These are phyloP conservation scores for Pseudocercospora crystallina DNA, from an alignment of 2,329 filamentous ascomycete genomes.

Conservation along the genomic window DNA sequence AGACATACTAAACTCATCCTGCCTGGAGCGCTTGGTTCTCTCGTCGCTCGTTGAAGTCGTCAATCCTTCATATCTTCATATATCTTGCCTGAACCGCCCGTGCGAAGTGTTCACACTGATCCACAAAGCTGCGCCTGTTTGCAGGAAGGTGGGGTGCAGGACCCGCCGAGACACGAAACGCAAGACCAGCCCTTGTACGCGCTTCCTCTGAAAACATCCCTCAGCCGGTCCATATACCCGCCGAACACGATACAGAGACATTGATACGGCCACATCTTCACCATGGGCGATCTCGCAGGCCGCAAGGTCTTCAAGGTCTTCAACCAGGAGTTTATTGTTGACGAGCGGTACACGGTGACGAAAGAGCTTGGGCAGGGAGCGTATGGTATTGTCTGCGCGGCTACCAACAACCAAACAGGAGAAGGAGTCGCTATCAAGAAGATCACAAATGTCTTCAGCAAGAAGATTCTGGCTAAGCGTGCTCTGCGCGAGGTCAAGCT, in stretches of 20 bases:
- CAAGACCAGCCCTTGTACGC: no score
- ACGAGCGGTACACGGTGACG: conserved; percentile 96
- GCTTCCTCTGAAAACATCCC: no score
- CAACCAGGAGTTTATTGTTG: conserved; percentile 98
- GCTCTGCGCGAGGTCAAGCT: conserved; percentile 98
- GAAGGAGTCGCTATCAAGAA: conserved; percentile 99
- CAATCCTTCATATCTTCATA: no score
- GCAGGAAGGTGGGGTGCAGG: no score
- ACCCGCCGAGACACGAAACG: no score
- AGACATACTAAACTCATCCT: no score
- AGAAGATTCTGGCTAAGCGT: conserved; percentile 98
- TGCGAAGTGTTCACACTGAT: no score
- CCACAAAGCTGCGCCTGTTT: no score
- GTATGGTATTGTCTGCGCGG: conserved; percentile 97
- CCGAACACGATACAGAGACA: not conserved
- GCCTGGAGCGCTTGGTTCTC: no score
- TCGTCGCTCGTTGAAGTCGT: no score
- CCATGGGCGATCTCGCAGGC: conserved; percentile 62
- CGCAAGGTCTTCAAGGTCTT: conserved; percentile 99
- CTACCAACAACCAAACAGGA: conserved; percentile 83
- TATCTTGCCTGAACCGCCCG: no score
- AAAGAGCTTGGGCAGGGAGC: conserved; percentile 98
- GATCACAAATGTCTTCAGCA: conserved; percentile 99
- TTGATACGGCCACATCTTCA: conserved; percentile 7
- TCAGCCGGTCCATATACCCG: not conserved